phyloP scores from a whole-genome alignment of 2,329 filamentous ascomycete genomes.

The Exophiala oligosperma region DNA sequence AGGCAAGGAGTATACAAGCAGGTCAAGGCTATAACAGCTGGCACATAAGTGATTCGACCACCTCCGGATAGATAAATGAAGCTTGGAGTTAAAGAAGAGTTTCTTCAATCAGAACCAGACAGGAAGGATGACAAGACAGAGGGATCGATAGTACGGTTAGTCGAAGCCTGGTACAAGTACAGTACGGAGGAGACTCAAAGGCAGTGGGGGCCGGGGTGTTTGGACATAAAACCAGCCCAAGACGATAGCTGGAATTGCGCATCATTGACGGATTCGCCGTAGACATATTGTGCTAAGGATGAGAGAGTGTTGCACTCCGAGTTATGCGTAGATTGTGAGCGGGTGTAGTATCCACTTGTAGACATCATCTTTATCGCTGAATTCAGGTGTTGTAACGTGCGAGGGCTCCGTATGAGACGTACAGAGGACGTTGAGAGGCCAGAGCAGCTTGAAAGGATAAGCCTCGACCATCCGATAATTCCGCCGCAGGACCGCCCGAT shows the following conservation, averaged over 20 bases:
- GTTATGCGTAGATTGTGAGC: slow-evolving; percentile 4
- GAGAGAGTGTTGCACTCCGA: not conserved
- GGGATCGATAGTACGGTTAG: slow-evolving; percentile 1
- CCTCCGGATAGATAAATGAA: slow-evolving; percentile 7
- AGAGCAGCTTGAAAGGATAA: not conserved
- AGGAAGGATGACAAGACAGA: slow-evolving; percentile 8
- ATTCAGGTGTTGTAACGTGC: not conserved
- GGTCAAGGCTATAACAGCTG: not conserved
- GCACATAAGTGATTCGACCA: slow-evolving; percentile 1
- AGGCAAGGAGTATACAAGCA: not conserved
- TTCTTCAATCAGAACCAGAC: not conserved
- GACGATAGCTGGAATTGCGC: not conserved
- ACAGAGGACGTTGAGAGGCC: not conserved
- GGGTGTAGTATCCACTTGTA: slow-evolving; percentile 1
- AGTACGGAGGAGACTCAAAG: not conserved
- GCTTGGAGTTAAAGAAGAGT: too few species aligned
- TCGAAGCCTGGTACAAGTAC: not conserved
- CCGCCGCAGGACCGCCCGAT: slow-evolving; percentile 10
- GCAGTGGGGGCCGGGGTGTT: slow-evolving; percentile 12
- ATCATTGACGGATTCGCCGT: not conserved
- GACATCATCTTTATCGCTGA: not conserved
- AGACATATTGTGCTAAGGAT: too few species aligned
- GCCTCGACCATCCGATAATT: slow-evolving; percentile 14
- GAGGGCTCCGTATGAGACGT: not conserved
- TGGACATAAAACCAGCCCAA: slow-evolving; percentile 9